Conservation (phyloP, 257 asterid genomes). For the Jacaranda mimosifolia region DNA sequence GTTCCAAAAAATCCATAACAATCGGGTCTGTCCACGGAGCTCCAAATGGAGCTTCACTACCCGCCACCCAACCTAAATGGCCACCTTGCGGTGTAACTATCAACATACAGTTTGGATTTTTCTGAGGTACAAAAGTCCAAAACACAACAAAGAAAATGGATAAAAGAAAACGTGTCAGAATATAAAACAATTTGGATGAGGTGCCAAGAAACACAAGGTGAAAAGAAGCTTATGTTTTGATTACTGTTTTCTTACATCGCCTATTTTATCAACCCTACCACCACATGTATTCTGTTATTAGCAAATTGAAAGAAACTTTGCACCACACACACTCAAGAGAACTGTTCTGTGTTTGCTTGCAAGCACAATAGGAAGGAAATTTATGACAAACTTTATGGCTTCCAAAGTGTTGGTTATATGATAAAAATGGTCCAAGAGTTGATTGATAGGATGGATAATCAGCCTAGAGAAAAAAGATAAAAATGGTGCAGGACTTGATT, state of each 20-base stretch:
- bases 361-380: not conserved
- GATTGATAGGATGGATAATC: too few relatives aligned
- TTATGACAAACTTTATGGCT: not conserved
- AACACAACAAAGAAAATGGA: not conserved
- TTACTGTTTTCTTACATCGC: not conserved
- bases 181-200: constrained; percentile 4
- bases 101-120: constrained; percentile 79
- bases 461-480: not conserved
- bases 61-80: constrained; percentile 99
- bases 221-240: not conserved
- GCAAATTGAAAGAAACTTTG: not conserved
- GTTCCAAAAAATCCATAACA: constrained; percentile 88
- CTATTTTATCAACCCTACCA: not conserved
- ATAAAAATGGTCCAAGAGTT: not conserved
- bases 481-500: too few relatives aligned
- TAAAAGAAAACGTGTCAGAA: constrained; percentile 18
- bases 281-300: not conserved
- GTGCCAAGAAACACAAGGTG: not conserved
- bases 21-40: constrained; percentile 95
- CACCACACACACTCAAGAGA: not conserved
- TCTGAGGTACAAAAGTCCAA: constrained; percentile 51
- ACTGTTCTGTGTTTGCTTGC: not conserved
- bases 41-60: constrained; percentile 77
- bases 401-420: not conserved
- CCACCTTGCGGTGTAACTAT: constrained; percentile 95